Evolutionary conservation across 495 filamentous ascomycete species (phyloP).

Genomic region (Neurospora sp.): DNA sequence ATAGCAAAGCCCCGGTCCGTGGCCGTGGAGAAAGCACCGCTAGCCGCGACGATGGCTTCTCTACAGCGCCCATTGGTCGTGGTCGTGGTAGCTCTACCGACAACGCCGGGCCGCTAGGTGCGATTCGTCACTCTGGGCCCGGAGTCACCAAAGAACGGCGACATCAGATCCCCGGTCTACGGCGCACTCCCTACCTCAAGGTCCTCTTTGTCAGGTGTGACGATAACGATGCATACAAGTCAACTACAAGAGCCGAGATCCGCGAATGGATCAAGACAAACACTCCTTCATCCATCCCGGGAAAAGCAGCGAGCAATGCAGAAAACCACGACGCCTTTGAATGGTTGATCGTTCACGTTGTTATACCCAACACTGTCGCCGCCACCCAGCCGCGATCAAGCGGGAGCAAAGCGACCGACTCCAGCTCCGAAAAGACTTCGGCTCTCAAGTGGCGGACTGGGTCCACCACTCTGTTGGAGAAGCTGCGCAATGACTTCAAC

Average conservation of each 20-base stretch:
- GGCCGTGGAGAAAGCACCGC: slow-evolving; percentile 31
- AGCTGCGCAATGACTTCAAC: slow-evolving; percentile 87
- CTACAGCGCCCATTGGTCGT: slow-evolving; percentile 28
- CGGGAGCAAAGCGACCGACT: slow-evolving; percentile 25
- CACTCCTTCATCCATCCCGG: slow-evolving; percentile 42
- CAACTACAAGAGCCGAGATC: slow-evolving; percentile 60
- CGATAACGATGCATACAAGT: slow-evolving; percentile 89
- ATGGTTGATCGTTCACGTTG: slow-evolving; percentile 89
- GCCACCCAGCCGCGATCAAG: slow-evolving; percentile 54
- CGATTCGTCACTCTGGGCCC: neutral
- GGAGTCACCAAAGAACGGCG: slow-evolving; percentile 45
- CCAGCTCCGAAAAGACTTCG: slow-evolving; percentile 30
- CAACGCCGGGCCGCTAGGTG: slow-evolving; percentile 9
- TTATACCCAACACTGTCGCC: slow-evolving; percentile 68
- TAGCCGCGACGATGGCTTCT: slow-evolving; percentile 41
- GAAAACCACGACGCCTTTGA: slow-evolving; percentile 94
- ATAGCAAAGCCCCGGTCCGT: slow-evolving; percentile 20
- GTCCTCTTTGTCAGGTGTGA: slow-evolving; percentile 81
- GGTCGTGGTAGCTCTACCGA: slow-evolving; percentile 22
- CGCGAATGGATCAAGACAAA: slow-evolving; percentile 86
- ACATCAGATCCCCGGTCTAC: slow-evolving; percentile 90
- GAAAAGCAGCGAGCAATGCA: slow-evolving; percentile 33
- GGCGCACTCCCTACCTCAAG: slow-evolving; percentile 91
- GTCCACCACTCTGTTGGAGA: slow-evolving; percentile 75
- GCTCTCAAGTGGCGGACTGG: slow-evolving; percentile 61